Conservation (phyloP, 768 basidiomycete genomes). For the Cystoderma amianthinum region DNA sequence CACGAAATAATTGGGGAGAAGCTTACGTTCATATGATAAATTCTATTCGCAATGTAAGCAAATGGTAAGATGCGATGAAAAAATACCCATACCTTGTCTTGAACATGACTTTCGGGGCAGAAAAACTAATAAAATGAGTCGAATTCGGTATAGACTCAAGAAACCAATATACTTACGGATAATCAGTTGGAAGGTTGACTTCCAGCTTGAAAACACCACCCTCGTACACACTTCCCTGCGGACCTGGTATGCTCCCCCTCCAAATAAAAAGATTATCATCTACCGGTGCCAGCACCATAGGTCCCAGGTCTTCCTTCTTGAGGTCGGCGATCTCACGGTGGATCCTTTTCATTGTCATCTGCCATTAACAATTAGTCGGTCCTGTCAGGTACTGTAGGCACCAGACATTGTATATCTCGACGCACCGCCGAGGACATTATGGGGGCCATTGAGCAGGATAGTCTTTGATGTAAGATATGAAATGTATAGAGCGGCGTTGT, state of each 20-base stretch:
- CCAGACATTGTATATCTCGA: too few relatives aligned
- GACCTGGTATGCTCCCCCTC: slow-evolving; percentile 76
- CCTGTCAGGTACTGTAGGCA: too few relatives aligned
- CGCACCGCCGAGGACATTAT: too few relatives aligned
- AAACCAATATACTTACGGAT: slow-evolving; percentile 55
- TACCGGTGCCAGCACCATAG: slow-evolving; percentile 60
- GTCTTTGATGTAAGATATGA: too few relatives aligned
- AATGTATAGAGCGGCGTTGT: too few relatives aligned
- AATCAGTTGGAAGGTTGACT: slow-evolving; percentile 62
- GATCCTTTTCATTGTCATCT: slow-evolving; percentile 75
- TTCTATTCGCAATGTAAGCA: too few relatives aligned
- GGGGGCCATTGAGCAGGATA: too few relatives aligned
- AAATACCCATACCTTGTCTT: slow-evolving; percentile 59
- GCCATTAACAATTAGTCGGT: too few relatives aligned
- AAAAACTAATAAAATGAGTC: slow-evolving; percentile 42
- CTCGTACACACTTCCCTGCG: slow-evolving; percentile 78
- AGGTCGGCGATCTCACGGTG: slow-evolving; percentile 76
- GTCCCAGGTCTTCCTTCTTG: slow-evolving; percentile 76
- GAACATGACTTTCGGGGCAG: slow-evolving; percentile 72
- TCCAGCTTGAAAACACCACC: slow-evolving; percentile 70
- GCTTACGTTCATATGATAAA: slow-evolving; percentile 81
- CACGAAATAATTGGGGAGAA: neutral
- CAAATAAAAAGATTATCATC: slow-evolving; percentile 64
- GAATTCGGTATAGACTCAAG: neutral
- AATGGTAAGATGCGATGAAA: neutral